Evolutionary conservation across 2,329 filamentous ascomycete species (phyloP), one percentile per base, ranked within the genome.

Genomic region (Hypoxylon rubiginosum): DNA sequence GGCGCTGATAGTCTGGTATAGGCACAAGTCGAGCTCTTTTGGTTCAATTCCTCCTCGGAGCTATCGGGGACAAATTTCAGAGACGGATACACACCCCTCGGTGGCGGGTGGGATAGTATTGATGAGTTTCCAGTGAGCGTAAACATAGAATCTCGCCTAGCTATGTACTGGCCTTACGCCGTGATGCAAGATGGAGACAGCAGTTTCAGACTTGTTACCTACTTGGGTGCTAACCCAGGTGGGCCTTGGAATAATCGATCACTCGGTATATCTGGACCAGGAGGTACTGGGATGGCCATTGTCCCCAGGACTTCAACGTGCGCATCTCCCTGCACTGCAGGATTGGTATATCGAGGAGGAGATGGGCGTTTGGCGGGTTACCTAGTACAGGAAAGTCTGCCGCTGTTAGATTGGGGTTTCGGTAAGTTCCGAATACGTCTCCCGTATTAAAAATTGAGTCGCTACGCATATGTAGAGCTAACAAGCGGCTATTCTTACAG

Each of bases 81-180:
- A 28, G 59, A 62, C 30, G 59, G 59, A 17, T 5, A 13, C 36
- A 46, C 59, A 9, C 52, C 46, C 6, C 26, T 51, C 46, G 52
- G 41, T 36, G 58, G 58, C 9, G 19, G 28, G 15, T 56, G 11
- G 19, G 51, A 62, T 54, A 51, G 45, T 28, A 17, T 62, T 34
- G 52, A 62, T 34, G 26, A 15, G 15, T 51, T 32, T 15, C 50
- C 58, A 11, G 51, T 62, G 15, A 28, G 24, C 9, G 52, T 50
- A 3, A 15, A 50, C 19, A 6, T 17, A 4, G 49, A 34, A 32
- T 62, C 58, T 26, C 41, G 24, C 11, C 9, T 62, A 9, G 58
- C 58, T 10, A 56, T 51, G 51, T 62, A 56, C 34, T 62, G 58
- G 58, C 58, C 58, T 6, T 62, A 62, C 11, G 51, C 52, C 24